phyloP scores from a whole-genome alignment of 2,329 filamentous ascomycete species.

The Cercospora zeina region DNA sequence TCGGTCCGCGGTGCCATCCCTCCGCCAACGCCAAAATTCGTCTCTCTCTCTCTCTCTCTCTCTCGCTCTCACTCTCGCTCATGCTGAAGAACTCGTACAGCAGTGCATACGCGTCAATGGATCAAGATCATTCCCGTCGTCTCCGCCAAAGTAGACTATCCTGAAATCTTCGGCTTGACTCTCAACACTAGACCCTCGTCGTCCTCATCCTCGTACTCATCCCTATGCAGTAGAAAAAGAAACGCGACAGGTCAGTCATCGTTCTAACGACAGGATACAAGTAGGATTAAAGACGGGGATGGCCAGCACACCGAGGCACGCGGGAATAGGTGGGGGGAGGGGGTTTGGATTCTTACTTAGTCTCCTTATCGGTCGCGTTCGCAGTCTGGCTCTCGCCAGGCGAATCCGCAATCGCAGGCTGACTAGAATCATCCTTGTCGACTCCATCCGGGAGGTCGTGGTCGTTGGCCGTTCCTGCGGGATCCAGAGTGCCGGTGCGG shows the following conservation, averaged over 20 bases:
- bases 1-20: no score
- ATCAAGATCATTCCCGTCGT: not conserved
- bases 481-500: constrained; percentile 28
- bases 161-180: constrained; percentile 20
- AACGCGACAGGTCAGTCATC: constrained; percentile 26
- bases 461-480: constrained; percentile 17
- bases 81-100: not conserved
- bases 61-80: not conserved
- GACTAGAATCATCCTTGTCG: constrained; percentile 23
- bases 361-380: constrained; percentile 22
- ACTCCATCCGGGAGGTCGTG: constrained; percentile 16
- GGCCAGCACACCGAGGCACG: not conserved
- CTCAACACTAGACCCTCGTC: constrained; percentile 28
- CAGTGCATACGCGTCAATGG: not conserved
- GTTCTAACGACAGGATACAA: not conserved
- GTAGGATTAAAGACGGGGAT: not conserved
- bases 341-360: constrained; percentile 27
- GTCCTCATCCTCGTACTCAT: constrained; percentile 31
- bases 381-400: constrained; percentile 26
- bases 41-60: not conserved
- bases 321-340: not conserved
- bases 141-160: no score
- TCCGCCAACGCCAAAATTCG: no score
- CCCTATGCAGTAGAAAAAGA: constrained; percentile 22
- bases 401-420: constrained; percentile 21